Evolutionary conservation across 371 early-diverging fungal genomes (phyloP), one percentile per base, ranked within the genome.

Genomic region (Gilbertella persicaria): DNA sequence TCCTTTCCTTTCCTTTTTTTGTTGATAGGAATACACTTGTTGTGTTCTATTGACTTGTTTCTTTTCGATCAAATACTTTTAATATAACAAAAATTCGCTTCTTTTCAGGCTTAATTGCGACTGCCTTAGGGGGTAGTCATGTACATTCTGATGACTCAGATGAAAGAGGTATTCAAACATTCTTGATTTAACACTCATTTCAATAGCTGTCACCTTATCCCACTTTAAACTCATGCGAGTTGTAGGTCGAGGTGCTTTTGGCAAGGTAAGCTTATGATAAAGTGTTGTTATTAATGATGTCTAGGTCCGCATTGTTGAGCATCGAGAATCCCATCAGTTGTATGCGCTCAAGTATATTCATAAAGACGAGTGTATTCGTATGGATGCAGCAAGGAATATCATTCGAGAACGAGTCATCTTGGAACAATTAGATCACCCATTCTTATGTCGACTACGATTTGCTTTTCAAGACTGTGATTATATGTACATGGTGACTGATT

Each of bases 401-500:
- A 63, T 94, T 33, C 83, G 90, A 49, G 94, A 94, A 66, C 80
- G 94, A 5, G 78, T 78, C 29, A 84, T 94, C 50, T 68, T 94
- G 9, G 92, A 92, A 60, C 75, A 86, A 25, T 58, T 94, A 19
- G 82, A 87, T 53, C 89, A 91, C 66, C 86, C 92, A 0, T 90
- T 90, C 53, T 73, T 94, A 19, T 84, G 83, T 57, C 86, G 90
- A 60, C 59, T 94, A 45, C 81, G 91, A 28, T 94, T 88, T 71
- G 89, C 91, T 2, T 94, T 91, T 57, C 92, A 92, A 64, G 94
- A 94, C 58, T 80, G 82, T 28, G 86, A 90, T 21, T 81, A 86
- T 56, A 80, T 92, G 83, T 93, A 87, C 60, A 92, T 94, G 95
- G 89, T 90, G 25, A 75, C 93, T 54, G 93, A 93, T 62, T 75